Evolutionary conservation across 306 rosid species (phyloP), one percentile per base, ranked within the genome.

Genomic region (Cicer pinnatifidum): DNA sequence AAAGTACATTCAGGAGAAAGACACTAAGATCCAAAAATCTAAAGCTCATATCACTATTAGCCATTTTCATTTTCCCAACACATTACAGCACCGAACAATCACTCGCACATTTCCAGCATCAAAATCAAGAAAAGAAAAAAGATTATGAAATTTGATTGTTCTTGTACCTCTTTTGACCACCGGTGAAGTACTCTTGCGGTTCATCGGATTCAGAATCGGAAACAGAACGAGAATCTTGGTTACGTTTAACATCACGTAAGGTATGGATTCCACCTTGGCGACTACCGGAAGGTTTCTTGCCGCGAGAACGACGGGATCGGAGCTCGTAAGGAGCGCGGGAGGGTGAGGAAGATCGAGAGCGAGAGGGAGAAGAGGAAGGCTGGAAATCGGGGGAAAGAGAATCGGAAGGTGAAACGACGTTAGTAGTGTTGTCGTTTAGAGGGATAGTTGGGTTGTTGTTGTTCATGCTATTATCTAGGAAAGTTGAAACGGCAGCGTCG

Each of bases 401-500:
- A 10, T 80, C 80, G 11, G 87, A 43, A n/a, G 46, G 63, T 1
- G 80, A 62, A 19, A 11, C 38, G 65, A 37, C 59, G 72, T 79
- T 40, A 57, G 4, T 2, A 9, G 19, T 28, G 53, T 15, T 12
- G 44, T 44, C 75, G 41, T 23, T 60, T 48, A 1, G 12, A 16
- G 58, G 48, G 5, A 13, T 33, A 7, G 2, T 50, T 8, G 56
- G 56, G 13, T 6, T 2, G 69, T 12, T 1, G 80, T 4, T 13
- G 50, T 7, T 37, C 58, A 5, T 0, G 70, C 6, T 37, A 80
- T 80, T 80, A 76, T 94, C 96, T 2, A 91, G 63, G 79, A 89
- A 91, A 17, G 98, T 84, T 0, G 96, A 84, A 66, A 94, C 90
- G 84, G 98, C 98, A 50, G 96, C 89, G 77, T 94, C 96, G 48